Percentiles rank a stretch among this genome's conserved stretches.
These are phyloP conservation scores for Delonix regia DNA, from an alignment of 306 rosid species.

Conservation along the genomic window DNA sequence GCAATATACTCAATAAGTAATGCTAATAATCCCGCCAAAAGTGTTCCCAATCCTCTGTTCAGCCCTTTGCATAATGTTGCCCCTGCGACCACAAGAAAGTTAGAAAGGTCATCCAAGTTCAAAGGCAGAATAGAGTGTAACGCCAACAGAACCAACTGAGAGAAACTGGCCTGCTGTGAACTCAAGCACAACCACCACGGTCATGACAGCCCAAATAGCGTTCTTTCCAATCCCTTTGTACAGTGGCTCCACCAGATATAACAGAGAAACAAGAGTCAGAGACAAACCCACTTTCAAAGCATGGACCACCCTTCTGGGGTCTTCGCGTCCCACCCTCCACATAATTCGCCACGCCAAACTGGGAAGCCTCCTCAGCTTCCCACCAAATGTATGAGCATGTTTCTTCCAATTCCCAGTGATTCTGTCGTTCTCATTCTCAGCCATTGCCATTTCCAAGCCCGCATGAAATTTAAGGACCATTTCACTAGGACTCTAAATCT, in stretches of 20 bases:
- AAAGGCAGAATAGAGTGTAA: neutral
- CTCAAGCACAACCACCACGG: conserved; percentile 93
- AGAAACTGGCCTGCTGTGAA: conserved; percentile 78
- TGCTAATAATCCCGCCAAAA: conserved; percentile 82
- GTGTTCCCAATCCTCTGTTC: conserved; percentile 91
- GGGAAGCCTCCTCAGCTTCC: conserved; percentile 52
- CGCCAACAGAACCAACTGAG: neutral
- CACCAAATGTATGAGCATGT: conserved; percentile 39
- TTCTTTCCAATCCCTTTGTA: conserved; percentile 64
- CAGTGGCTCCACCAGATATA: conserved; percentile 77
- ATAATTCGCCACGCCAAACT: conserved; percentile 49
- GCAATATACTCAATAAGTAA: conserved; percentile 68
- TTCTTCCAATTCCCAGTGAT: conserved; percentile 42
- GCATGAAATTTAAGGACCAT: conserved; percentile 66
- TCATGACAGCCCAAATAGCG: conserved; percentile 97
- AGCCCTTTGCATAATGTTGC: conserved; percentile 98
- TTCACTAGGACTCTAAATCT: conserved; percentile 27
- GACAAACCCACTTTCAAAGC: conserved; percentile 88
- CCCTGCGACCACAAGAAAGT: conserved; percentile 50
- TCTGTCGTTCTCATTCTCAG: conserved; percentile 39
- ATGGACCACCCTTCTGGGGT: conserved; percentile 82
- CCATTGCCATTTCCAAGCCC: conserved; percentile 57
- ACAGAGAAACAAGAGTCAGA: conserved; percentile 70
- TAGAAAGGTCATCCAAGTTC: conserved; percentile 8
- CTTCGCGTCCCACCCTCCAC: conserved; percentile 83